These are phyloP conservation scores for Turnera subulata DNA, from an alignment of 345 rosid species.

Conservation along the genomic window DNA sequence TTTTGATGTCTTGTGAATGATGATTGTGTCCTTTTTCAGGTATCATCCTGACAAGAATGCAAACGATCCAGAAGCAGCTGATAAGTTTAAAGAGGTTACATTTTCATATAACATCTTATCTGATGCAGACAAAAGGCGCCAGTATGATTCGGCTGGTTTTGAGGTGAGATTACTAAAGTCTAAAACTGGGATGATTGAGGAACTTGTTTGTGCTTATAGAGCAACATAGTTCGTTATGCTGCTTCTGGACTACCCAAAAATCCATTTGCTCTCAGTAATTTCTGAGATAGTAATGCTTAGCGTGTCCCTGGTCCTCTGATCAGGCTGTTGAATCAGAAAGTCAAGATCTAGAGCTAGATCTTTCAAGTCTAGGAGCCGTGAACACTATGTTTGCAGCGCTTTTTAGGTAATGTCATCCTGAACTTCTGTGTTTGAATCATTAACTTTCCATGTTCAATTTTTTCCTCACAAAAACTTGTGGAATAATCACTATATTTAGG, in stretches of 20 bases:
- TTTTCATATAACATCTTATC: conserved; percentile 89
- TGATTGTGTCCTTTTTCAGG: conserved; percentile 41
- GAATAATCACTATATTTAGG: neutral
- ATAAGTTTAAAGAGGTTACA: conserved; percentile 91
- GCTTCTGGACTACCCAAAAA: neutral
- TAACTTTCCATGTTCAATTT: neutral
- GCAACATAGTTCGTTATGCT: neutral
- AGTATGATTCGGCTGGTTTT: conserved; percentile 91
- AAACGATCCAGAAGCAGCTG: conserved; percentile 87
- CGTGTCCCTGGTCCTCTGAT: conserved; percentile 15
- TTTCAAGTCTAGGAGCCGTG: conserved; percentile 92
- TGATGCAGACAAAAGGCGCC: conserved; percentile 82
- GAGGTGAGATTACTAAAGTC: conserved; percentile 53
- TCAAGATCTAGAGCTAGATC: conserved; percentile 93
- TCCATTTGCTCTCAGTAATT: neutral
- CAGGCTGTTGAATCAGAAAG: conserved; percentile 74
- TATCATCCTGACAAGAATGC: conserved; percentile 98
- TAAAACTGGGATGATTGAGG: neutral
- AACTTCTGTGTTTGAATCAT: neutral
- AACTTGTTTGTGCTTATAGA: neutral
- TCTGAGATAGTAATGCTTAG: too few relatives aligned
- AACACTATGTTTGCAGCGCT: conserved; percentile 94
- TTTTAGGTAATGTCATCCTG: conserved; percentile 51
- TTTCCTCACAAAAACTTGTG: conserved; percentile 6
- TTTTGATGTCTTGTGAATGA: conserved; percentile 4